These are phyloP conservation scores for Colletotrichum euphorbiae DNA, from an alignment of 2,329 filamentous ascomycete species.

Conservation along the genomic window DNA sequence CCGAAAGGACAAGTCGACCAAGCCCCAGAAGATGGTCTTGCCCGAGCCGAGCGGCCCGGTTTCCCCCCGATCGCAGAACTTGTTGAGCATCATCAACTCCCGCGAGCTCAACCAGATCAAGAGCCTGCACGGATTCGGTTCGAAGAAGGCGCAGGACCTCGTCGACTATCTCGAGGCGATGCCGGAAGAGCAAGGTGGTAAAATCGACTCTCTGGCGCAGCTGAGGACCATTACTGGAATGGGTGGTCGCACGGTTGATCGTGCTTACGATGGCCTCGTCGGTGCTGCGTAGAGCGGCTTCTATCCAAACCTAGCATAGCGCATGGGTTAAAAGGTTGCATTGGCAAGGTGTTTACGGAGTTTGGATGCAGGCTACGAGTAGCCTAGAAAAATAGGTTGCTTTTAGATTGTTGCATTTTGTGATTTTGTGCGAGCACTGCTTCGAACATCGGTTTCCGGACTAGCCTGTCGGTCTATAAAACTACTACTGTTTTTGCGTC, in stretches of 20 bases:
- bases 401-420: conserved; percentile 23
- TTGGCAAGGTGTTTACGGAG: conserved; percentile 37
- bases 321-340: conserved; percentile 27
- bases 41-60: conserved; percentile 56
- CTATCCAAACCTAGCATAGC: conserved; percentile 25
- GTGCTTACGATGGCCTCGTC: conserved; percentile 63
- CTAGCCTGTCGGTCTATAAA: not conserved
- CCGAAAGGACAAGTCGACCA: conserved; percentile 47
- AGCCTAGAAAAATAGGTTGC: conserved; percentile 22
- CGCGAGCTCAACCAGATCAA: conserved; percentile 74
- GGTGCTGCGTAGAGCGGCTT: conserved; percentile 23
- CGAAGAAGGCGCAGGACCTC: conserved; percentile 75
- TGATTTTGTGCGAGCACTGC: conserved; percentile 17
- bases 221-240: conserved; percentile 67
- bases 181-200: conserved; percentile 53
- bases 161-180: conserved; percentile 66
- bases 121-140: conserved; percentile 75
- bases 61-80: conserved; percentile 68
- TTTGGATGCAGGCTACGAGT: conserved; percentile 28
- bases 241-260: conserved; percentile 67
- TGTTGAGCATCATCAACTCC: conserved; percentile 80
- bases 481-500: not conserved
- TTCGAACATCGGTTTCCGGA: not conserved
- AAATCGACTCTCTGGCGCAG: conserved; percentile 62
- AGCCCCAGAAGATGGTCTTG: conserved; percentile 44